Conservation (phyloP, 768 basidiomycete species). For the Collybiopsis confluens region DNA sequence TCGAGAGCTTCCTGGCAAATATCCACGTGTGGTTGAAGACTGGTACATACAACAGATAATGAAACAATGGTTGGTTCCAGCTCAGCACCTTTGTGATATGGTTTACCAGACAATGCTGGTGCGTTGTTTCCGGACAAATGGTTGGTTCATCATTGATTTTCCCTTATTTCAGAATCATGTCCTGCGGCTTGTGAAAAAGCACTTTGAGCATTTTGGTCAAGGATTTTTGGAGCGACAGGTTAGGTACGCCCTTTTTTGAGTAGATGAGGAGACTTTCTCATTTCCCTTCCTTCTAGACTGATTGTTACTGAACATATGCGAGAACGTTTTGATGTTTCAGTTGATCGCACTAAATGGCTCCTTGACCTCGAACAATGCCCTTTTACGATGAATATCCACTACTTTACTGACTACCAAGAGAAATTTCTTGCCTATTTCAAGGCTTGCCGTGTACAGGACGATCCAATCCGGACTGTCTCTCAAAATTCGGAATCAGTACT, state of each 20-base stretch:
- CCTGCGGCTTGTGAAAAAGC: slow-evolving; percentile 35
- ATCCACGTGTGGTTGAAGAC: slow-evolving; percentile 58
- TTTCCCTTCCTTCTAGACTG: no score
- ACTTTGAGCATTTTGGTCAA: slow-evolving; percentile 51
- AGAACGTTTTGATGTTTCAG: slow-evolving; percentile 32
- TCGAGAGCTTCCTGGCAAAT: slow-evolving; percentile 65
- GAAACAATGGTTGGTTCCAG: slow-evolving; percentile 44
- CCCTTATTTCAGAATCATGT: no score
- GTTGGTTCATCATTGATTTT: no score
- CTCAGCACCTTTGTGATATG: slow-evolving; percentile 37
- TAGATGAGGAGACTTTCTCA: no score
- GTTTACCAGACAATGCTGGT: slow-evolving; percentile 33
- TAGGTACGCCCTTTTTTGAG: slow-evolving; percentile 32
- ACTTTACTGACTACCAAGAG: slow-evolving; percentile 41
- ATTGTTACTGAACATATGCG: slow-evolving; percentile 50
- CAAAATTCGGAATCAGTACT: neutral
- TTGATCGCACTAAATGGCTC: slow-evolving; percentile 43
- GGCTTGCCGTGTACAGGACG: slow-evolving; percentile 29
- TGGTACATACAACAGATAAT: slow-evolving; percentile 43
- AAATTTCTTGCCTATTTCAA: slow-evolving; percentile 52
- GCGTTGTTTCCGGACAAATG: no score
- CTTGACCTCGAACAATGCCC: slow-evolving; percentile 45
- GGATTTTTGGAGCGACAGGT: slow-evolving; percentile 50
- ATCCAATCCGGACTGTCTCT: neutral
- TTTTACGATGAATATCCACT: slow-evolving; percentile 48